Evolutionary conservation across 768 basidiomycete genomes (phyloP).

Genomic region (Auricularia cornea): DNA sequence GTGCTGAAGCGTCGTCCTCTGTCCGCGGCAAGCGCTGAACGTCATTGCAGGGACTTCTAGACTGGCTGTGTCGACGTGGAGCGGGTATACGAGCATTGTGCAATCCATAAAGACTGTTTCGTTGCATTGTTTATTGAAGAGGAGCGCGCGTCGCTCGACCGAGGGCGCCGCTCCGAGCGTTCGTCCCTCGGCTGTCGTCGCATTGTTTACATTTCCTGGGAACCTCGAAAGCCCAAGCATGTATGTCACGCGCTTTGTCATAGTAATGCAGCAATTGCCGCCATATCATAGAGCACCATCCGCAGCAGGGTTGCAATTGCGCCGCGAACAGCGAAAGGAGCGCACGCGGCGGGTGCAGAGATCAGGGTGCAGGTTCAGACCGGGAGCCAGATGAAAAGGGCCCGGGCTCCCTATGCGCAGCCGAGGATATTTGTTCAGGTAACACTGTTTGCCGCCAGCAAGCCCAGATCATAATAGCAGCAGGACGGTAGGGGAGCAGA

Average conservation of each 20-base stretch:
- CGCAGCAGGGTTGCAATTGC: too few relatives aligned
- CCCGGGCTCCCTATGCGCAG: too few relatives aligned
- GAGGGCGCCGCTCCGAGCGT: neutral
- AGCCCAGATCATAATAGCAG: neutral
- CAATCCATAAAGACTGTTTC: neutral
- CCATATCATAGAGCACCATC: neutral
- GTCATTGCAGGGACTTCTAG: conserved; percentile 16
- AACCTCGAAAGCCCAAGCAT: neutral
- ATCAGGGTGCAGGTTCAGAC: neutral
- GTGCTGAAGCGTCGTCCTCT: neutral
- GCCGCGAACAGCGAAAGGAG: neutral
- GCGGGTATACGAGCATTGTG: neutral
- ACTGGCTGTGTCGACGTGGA: neutral
- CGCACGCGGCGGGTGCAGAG: neutral
- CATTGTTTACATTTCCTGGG: neutral
- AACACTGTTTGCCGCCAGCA: neutral
- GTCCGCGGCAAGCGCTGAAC: too few relatives aligned
- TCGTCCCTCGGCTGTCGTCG: neutral
- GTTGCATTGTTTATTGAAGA: neutral
- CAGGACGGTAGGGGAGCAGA: neutral
- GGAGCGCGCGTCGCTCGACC: neutral
- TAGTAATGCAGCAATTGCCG: neutral
- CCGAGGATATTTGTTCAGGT: too few relatives aligned
- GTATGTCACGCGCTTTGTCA: neutral
- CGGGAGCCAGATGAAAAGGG: neutral